These are phyloP conservation scores for Radiomyces spectabilis DNA, from an alignment of 192 early-diverging fungal species.

Conservation along the genomic window DNA sequence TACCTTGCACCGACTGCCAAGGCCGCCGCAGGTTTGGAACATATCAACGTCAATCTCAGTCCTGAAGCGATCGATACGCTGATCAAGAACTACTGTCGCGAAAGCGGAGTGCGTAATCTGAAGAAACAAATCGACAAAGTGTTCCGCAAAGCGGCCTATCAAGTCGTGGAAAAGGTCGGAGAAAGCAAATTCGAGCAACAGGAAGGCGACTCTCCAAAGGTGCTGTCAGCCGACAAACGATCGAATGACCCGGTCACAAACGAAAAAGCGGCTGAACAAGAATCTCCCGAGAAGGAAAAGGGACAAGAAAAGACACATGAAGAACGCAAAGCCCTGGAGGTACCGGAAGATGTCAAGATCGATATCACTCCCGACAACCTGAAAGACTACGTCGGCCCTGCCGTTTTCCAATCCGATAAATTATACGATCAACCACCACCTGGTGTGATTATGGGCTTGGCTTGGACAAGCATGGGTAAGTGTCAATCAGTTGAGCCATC, in stretches of 20 bases:
- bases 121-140: slow-evolving; percentile 99
- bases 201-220: slow-evolving; percentile 4
- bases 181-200: slow-evolving; percentile 18
- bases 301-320: slow-evolving; percentile 22
- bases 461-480: slow-evolving; percentile 93
- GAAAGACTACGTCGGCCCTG: slow-evolving; percentile 91
- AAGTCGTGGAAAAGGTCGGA: slow-evolving; percentile 64
- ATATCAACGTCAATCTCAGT: slow-evolving; percentile 59
- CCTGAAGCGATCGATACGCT: slow-evolving; percentile 75
- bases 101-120: slow-evolving; percentile 94
- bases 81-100: slow-evolving; percentile 90
- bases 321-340: slow-evolving; percentile 33
- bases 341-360: slow-evolving; percentile 49
- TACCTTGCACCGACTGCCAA: slow-evolving; percentile 87
- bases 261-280: slow-evolving; percentile 28
- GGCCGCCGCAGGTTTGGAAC: slow-evolving; percentile 71
- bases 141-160: slow-evolving; percentile 91
- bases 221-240: too few relatives aligned
- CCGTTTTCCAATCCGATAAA: slow-evolving; percentile 80
- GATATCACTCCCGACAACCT: slow-evolving; percentile 64
- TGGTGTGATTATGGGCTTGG: slow-evolving; percentile 97
- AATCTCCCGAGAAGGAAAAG: slow-evolving; percentile 11
- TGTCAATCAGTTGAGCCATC: not conserved
- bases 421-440: slow-evolving; percentile 87
- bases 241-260: slow-evolving; percentile 15